These are phyloP conservation scores for Metarhizium album DNA, from an alignment of 2,329 filamentous ascomycete genomes.

Conservation along the genomic window DNA sequence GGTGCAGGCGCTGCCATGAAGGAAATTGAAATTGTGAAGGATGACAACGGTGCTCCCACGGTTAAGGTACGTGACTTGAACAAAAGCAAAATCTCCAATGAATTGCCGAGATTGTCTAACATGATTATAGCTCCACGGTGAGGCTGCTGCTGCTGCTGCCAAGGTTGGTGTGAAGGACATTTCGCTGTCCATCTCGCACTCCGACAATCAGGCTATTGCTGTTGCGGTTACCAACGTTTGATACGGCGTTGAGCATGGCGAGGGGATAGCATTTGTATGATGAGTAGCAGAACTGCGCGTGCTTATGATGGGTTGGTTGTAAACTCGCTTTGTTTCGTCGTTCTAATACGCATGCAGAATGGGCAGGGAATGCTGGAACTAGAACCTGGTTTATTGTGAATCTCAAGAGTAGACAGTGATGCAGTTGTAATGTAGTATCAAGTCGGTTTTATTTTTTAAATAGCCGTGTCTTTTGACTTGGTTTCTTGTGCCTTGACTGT, in stretches of 20 bases:
- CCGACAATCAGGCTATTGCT: constrained; percentile 85
- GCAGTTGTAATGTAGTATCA: constrained; percentile 5
- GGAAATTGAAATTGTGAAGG: constrained; percentile 85
- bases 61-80: constrained; percentile 59
- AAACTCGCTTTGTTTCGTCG: neutral
- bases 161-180: constrained; percentile 80
- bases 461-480: neutral
- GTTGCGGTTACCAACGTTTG: constrained; percentile 80
- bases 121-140: constrained; percentile 62
- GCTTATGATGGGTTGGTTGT: neutral
- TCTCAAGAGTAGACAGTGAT: constrained; percentile 4
- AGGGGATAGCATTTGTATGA: constrained; percentile 9
- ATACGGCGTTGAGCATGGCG: constrained; percentile 9
- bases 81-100: neutral
- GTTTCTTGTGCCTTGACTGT: neutral
- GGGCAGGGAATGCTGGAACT: neutral
- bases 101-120: constrained; percentile 24
- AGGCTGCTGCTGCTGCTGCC: constrained; percentile 73
- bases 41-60: constrained; percentile 70
- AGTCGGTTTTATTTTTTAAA: neutral
- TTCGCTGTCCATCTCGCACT: constrained; percentile 91
- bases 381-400: neutral
- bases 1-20: constrained; percentile 83
- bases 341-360: neutral
- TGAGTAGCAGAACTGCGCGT: neutral